A percentile compares a stretch with the other conserved stretches of the same genome.
These are phyloP conservation scores for Populus tremula DNA, from an alignment of 345 rosid species.

Conservation along the genomic window DNA sequence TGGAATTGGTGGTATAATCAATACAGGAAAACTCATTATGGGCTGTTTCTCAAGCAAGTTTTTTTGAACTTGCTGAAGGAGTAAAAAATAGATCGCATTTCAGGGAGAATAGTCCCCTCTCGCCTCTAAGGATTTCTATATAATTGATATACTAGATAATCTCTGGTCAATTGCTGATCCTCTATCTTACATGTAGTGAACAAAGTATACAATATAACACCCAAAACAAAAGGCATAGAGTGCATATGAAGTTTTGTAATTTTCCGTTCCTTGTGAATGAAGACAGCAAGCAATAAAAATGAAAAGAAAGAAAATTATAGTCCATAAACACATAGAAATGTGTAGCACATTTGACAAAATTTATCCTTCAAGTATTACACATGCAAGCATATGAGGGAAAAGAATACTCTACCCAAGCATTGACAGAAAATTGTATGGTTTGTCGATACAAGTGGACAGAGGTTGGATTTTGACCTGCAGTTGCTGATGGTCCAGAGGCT, in stretches of 20 bases:
- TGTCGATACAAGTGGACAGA: slow-evolving; percentile 83
- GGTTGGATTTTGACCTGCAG: slow-evolving; percentile 42
- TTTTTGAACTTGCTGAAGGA: neutral
- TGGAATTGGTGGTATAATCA: neutral
- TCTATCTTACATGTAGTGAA: neutral
- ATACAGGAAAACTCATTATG: neutral
- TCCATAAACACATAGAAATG: neutral
- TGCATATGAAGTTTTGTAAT: neutral
- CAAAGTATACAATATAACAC: neutral
- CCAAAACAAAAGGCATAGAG: no score
- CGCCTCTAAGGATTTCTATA: neutral
- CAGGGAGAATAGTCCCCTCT: neutral
- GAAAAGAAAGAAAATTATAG: neutral
- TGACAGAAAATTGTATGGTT: slow-evolving; percentile 91
- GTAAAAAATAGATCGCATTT: neutral
- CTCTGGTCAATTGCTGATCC: neutral
- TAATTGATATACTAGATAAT: neutral
- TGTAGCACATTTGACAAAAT: neutral
- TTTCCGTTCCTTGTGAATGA: neutral
- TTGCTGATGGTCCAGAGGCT: slow-evolving; percentile 55
- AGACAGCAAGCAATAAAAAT: neutral
- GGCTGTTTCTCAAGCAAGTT: neutral
- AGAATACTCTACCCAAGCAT: slow-evolving; percentile 76
- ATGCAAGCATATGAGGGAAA: neutral
- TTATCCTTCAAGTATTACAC: no score